Evolutionary conservation across 139 green algal species (phyloP).

Genomic region (Chlamydomonas sp.): DNA sequence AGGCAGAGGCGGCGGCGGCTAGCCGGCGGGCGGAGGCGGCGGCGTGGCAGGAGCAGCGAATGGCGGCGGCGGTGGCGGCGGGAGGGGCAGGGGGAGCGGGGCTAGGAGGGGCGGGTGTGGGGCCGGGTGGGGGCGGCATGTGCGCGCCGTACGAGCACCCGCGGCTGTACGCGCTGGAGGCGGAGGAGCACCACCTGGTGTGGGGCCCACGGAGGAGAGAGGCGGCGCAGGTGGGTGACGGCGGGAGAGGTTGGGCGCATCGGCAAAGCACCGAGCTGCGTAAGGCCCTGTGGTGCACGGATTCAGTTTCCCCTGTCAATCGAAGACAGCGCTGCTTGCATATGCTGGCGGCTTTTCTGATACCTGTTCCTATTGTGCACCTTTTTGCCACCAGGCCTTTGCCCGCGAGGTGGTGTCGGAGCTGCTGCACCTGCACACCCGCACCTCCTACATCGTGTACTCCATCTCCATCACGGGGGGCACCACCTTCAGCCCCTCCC

Average conservation of each 20-base stretch:
- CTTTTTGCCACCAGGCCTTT: constrained; percentile 9
- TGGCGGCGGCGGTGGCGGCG: too few relatives aligned
- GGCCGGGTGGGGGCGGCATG: neutral
- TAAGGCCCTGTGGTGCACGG: too few relatives aligned
- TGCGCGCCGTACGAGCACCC: constrained; percentile 45
- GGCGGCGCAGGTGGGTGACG: constrained; percentile 25
- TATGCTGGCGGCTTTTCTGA: neutral
- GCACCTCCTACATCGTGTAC: constrained; percentile 12
- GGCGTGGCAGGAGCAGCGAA: neutral
- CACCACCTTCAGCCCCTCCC: neutral
- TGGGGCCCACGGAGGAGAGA: constrained; percentile 24
- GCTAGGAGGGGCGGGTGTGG: neutral
- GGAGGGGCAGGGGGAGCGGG: too few relatives aligned
- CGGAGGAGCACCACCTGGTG: constrained; percentile 58
- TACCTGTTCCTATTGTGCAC: neutral
- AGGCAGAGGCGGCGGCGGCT: too few relatives aligned
- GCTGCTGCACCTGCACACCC: constrained; percentile 8
- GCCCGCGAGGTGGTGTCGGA: constrained; percentile 27
- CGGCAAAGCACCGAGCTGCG: too few relatives aligned
- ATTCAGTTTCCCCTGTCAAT: too few relatives aligned
- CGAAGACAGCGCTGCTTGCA: too few relatives aligned
- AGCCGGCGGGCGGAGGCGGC: neutral
- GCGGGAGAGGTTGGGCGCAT: neutral
- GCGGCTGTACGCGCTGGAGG: constrained; percentile 45
- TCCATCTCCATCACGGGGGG: neutral